phyloP scores from a whole-genome alignment of 352 stramenopile species.

The Paralagenidium karlingii region DNA sequence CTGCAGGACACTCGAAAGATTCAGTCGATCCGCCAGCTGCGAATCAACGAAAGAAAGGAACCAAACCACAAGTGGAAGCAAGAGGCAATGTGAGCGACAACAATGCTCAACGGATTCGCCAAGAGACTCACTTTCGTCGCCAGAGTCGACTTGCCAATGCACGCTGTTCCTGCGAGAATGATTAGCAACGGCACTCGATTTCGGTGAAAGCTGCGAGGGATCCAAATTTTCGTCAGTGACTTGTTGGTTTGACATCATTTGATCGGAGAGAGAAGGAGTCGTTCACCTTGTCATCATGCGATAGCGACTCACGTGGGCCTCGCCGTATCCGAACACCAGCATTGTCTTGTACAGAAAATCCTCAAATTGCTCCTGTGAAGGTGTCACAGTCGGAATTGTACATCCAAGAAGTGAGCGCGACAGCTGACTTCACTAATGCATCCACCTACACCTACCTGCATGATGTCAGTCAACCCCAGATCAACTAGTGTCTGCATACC shows the following conservation, averaged over 20 bases:
- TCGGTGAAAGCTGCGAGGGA: conserved; percentile 48
- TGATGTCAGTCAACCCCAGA: conserved; percentile 71
- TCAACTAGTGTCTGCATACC: conserved; percentile 69
- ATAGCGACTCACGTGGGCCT: conserved; percentile 74
- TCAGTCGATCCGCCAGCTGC: conserved; percentile 73
- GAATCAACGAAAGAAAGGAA: too few relatives aligned
- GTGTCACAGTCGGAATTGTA: neutral
- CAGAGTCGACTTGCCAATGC: conserved; percentile 77
- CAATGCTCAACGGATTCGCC: too few relatives aligned
- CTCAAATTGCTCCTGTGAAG: conserved; percentile 69
- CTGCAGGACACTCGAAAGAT: conserved; percentile 78
- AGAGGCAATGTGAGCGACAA: too few relatives aligned
- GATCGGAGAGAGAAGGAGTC: neutral
- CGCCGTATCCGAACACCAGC: conserved; percentile 79
- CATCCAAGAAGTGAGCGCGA: neutral
- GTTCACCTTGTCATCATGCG: conserved; percentile 83
- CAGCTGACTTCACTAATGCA: neutral
- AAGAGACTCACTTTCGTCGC: conserved; percentile 57
- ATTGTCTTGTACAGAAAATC: conserved; percentile 87
- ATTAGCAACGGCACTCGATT: conserved; percentile 77
- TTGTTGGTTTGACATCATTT: neutral
- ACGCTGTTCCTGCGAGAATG: conserved; percentile 69
- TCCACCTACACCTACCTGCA: conserved; percentile 23
- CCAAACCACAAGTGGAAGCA: too few relatives aligned
- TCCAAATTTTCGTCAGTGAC: neutral